Percentiles rank a stretch among this genome's conserved stretches.
These are phyloP conservation scores for Colletotrichum tofieldiae DNA, from an alignment of 2,329 filamentous ascomycete species.

Conservation along the genomic window DNA sequence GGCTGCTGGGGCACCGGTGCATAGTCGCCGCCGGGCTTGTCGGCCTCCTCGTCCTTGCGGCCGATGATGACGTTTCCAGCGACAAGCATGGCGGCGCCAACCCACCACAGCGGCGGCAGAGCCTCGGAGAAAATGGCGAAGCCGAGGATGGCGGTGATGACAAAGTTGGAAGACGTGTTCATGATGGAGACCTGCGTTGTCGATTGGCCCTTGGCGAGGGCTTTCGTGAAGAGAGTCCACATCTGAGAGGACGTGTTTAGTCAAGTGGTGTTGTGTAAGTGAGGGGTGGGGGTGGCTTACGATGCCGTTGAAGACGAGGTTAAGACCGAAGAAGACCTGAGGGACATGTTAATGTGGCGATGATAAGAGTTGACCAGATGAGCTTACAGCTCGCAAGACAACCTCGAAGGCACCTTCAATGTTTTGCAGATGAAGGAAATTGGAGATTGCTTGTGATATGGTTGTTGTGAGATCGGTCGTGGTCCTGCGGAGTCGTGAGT, in stretches of 20 bases:
- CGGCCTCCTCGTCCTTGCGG: constrained; percentile 71
- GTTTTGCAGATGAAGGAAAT: constrained; percentile 59
- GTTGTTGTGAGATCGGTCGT: constrained; percentile 69
- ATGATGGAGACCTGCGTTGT: constrained; percentile 87
- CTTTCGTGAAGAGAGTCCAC: constrained; percentile 88
- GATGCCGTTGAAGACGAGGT: constrained; percentile 81
- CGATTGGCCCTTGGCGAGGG: constrained; percentile 80
- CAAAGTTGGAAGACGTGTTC: constrained; percentile 87
- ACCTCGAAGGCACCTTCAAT: constrained; percentile 63
- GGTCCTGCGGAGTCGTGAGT: constrained; percentile 57
- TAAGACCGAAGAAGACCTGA: constrained; percentile 82
- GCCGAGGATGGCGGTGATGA: constrained; percentile 82
- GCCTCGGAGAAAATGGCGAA: constrained; percentile 79
- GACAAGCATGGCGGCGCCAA: constrained; percentile 80
- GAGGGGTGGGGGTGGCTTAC: constrained; percentile 57
- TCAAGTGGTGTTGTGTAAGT: not conserved
- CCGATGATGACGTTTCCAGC: constrained; percentile 86
- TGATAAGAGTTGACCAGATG: not conserved
- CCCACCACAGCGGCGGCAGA: constrained; percentile 83
- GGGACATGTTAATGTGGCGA: constrained; percentile 12
- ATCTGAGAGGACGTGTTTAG: constrained; percentile 63
- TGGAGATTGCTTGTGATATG: constrained; percentile 63
- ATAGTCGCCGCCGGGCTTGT: constrained; percentile 49
- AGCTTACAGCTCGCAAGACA: constrained; percentile 64
- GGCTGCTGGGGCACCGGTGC: constrained; percentile 49